phyloP scores from a whole-genome alignment of 139 green algal species.

The Pseudopediastrum boryanum region DNA sequence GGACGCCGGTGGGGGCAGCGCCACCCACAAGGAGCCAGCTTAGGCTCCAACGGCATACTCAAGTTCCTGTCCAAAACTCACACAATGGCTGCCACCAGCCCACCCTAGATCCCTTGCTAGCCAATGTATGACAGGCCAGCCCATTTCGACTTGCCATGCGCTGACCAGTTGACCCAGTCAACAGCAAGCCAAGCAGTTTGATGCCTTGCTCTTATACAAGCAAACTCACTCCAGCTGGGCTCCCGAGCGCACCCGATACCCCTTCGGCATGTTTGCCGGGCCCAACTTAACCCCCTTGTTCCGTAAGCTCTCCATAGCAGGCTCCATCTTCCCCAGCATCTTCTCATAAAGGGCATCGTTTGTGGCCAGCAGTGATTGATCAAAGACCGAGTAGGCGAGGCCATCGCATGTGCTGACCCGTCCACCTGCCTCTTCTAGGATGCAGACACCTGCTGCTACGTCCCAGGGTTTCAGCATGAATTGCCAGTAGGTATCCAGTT shows the following conservation, averaged over 20 bases:
- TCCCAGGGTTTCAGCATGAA: constrained; percentile 67
- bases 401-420: constrained; percentile 54
- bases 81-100: too few relatives aligned
- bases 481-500: constrained; percentile 61
- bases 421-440: constrained; percentile 65
- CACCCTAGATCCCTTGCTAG: too few relatives aligned
- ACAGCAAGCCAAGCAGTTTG: too few relatives aligned
- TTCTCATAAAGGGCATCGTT: constrained; percentile 58
- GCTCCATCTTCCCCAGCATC: constrained; percentile 48
- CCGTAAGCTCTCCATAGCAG: constrained; percentile 20
- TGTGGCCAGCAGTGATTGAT: constrained; percentile 55
- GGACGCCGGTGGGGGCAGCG: too few relatives aligned
- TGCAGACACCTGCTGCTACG: constrained; percentile 55
- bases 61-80: too few relatives aligned
- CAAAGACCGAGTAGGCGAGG: constrained; percentile 62
- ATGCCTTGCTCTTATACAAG: too few relatives aligned
- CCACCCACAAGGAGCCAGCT: too few relatives aligned
- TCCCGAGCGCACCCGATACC: constrained; percentile 35
- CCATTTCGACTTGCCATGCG: too few relatives aligned
- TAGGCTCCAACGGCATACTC: too few relatives aligned
- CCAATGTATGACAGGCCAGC: too few relatives aligned
- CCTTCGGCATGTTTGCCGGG: constrained; percentile 47
- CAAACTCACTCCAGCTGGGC: constrained; percentile 37
- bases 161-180: too few relatives aligned
- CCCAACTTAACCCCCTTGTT: constrained; percentile 35